phyloP scores from a whole-genome alignment of 2,329 filamentous ascomycete genomes.

The Cercospora sp. region DNA sequence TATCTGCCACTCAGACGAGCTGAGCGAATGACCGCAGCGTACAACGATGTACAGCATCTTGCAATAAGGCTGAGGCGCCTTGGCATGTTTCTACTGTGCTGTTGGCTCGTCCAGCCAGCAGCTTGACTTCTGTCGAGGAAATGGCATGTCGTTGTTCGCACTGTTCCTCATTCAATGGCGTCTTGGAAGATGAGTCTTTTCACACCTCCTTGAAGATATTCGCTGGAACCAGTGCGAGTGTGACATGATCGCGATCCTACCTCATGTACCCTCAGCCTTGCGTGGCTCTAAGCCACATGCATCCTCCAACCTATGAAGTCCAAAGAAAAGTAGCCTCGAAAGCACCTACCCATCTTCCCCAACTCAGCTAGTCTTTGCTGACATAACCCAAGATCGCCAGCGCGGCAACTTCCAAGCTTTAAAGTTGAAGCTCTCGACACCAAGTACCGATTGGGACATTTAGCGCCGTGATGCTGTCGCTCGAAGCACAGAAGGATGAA shows the following conservation, averaged over 20 bases:
- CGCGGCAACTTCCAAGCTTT: not conserved
- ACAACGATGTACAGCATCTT: not conserved
- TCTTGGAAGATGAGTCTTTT: too few relatives aligned
- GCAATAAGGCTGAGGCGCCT: not conserved
- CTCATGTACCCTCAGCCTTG: too few relatives aligned
- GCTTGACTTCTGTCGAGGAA: too few relatives aligned
- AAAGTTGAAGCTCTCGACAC: not conserved
- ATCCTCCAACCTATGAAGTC: not conserved
- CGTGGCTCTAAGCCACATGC: not conserved
- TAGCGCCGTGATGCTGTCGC: not conserved
- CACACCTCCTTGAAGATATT: too few relatives aligned
- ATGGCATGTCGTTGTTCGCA: too few relatives aligned
- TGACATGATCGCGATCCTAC: too few relatives aligned
- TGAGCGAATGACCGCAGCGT: not conserved
- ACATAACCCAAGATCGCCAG: not conserved
- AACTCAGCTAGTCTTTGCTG: not conserved
- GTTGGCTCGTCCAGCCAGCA: too few relatives aligned
- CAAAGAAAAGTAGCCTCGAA: not conserved
- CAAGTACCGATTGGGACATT: not conserved
- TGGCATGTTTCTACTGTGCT: too few relatives aligned
- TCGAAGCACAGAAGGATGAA: not conserved
- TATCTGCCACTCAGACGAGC: not conserved
- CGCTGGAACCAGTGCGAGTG: too few relatives aligned
- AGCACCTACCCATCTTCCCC: not conserved
- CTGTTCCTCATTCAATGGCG: too few relatives aligned